Conservation (phyloP, 495 filamentous ascomycete genomes). For the Tuber aestivum region DNA sequence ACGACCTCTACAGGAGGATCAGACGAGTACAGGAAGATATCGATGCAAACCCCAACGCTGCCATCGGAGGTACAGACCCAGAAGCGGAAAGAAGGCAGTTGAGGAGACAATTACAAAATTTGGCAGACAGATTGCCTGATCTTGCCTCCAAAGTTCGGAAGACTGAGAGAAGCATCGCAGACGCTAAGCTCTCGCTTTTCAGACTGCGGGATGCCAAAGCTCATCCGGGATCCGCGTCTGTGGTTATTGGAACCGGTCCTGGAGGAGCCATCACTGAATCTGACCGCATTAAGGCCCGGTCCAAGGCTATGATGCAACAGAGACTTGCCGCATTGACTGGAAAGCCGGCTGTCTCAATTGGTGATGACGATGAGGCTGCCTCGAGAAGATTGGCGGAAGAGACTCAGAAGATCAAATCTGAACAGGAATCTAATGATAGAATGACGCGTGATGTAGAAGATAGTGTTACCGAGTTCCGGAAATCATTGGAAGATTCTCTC, state of each 20-base stretch:
- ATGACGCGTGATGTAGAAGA: slow-evolving; percentile 98
- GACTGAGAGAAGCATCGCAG: slow-evolving; percentile 85
- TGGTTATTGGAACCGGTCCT: slow-evolving; percentile 87
- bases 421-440: slow-evolving; percentile 86
- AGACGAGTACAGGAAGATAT: slow-evolving; percentile 96
- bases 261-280: slow-evolving; percentile 88
- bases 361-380: slow-evolving; percentile 63
- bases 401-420: slow-evolving; percentile 67
- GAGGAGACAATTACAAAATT: slow-evolving; percentile 78
- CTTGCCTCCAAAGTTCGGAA: slow-evolving; percentile 85
- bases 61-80: slow-evolving; percentile 65
- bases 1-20: slow-evolving; percentile 88
- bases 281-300: slow-evolving; percentile 87
- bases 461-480: slow-evolving; percentile 83
- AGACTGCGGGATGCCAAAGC: slow-evolving; percentile 87
- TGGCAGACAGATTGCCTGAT: slow-evolving; percentile 84
- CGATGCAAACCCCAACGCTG: slow-evolving; percentile 78
- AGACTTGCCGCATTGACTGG: slow-evolving; percentile 88
- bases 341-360: slow-evolving; percentile 58
- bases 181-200: slow-evolving; percentile 90
- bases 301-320: slow-evolving; percentile 97
- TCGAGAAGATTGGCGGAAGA: slow-evolving; percentile 81
- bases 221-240: slow-evolving; percentile 72
- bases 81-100: slow-evolving; percentile 79
- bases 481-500: slow-evolving; percentile 74